Conservation (phyloP, 2,329 filamentous ascomycete genomes). For the Pochonia chlamydosporia region DNA sequence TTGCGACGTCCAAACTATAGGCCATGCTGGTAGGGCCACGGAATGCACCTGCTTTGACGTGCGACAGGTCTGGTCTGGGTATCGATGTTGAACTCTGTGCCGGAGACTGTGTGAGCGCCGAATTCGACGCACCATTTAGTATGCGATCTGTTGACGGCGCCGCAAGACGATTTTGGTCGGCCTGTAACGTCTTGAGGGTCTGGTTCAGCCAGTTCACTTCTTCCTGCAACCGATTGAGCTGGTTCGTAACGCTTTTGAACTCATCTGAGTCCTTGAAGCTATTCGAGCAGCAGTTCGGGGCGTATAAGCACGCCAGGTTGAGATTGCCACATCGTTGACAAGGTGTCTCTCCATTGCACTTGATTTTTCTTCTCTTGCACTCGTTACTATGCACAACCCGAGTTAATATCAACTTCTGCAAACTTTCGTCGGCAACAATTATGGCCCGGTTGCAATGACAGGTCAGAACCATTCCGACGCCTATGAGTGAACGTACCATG, state of each 20-base stretch:
- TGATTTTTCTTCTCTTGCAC: conserved; percentile 70
- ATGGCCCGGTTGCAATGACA: neutral
- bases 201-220: conserved; percentile 75
- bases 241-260: conserved; percentile 73
- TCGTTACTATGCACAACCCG: conserved; percentile 51
- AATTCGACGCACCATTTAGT: conserved; percentile 23
- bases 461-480: too few relatives aligned
- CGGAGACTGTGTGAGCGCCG: conserved; percentile 33
- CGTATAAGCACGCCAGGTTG: conserved; percentile 59
- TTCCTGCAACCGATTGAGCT: conserved; percentile 71
- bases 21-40: conserved; percentile 80
- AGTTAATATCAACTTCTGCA: neutral
- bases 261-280: conserved; percentile 91
- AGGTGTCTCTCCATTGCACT: conserved; percentile 65
- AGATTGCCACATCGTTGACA: conserved; percentile 65
- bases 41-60: conserved; percentile 59
- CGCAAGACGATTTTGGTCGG: conserved; percentile 38
- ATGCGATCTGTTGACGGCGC: conserved; percentile 37
- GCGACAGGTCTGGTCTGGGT: conserved; percentile 38
- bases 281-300: conserved; percentile 62
- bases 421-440: neutral
- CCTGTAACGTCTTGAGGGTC: conserved; percentile 63
- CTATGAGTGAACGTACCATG: too few relatives aligned
- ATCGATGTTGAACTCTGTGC: conserved; percentile 33
- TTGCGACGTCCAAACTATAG: conserved; percentile 82